Evolutionary conservation across 2,329 filamentous ascomycete species (phyloP).

Genomic region (Alternaria atra): DNA sequence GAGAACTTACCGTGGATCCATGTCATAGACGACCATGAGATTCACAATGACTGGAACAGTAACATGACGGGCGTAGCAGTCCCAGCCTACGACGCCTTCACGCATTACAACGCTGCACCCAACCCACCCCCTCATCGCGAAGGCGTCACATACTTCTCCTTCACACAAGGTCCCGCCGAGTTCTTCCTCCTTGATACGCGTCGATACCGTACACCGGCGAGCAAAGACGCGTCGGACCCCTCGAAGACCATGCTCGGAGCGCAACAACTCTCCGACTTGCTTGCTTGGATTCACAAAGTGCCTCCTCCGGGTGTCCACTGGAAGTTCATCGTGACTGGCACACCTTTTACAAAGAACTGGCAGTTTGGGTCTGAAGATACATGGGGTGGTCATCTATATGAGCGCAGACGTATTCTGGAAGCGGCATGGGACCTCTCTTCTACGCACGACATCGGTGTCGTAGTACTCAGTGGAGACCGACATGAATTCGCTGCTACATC

Average conservation of each 20-base stretch:
- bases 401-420: conserved; percentile 81
- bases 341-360: conserved; percentile 99
- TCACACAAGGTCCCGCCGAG: conserved; percentile 86
- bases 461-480: conserved; percentile 89
- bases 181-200: conserved; percentile 97
- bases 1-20: conserved; percentile 95
- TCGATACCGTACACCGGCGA: conserved; percentile 78
- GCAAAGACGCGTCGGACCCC: conserved; percentile 66
- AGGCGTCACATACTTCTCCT: conserved; percentile 84
- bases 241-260: conserved; percentile 88
- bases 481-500: conserved; percentile 95
- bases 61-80: conserved; percentile 83
- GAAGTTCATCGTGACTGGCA: conserved; percentile 90
- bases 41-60: conserved; percentile 89
- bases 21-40: conserved; percentile 96
- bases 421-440: conserved; percentile 90
- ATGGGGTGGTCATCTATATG: conserved; percentile 89
- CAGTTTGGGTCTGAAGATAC: conserved; percentile 86
- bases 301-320: conserved; percentile 83
- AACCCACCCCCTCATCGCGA: conserved; percentile 78
- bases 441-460: conserved; percentile 74
- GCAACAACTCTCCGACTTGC: conserved; percentile 79
- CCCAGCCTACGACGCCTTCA: conserved; percentile 83
- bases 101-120: conserved; percentile 81
- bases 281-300: conserved; percentile 76